phyloP scores from a whole-genome alignment of 345 rosid genomes.

The Clausena lansium region DNA sequence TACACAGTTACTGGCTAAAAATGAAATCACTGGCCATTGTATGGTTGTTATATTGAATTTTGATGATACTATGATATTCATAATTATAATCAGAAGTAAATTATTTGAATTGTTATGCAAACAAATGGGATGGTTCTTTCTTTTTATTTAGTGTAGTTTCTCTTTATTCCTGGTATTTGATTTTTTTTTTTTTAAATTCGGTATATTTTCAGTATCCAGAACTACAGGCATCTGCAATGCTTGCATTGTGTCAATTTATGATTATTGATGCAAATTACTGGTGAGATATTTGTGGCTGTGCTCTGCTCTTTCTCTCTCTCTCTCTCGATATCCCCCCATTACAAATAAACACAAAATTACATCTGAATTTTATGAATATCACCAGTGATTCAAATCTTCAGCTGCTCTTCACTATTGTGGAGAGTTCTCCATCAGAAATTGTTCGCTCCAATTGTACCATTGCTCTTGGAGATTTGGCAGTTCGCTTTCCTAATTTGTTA shows the following conservation, averaged over 20 bases:
- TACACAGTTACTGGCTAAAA: background rate
- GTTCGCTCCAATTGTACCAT: conserved; percentile 95
- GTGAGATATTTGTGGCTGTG: conserved; percentile 31
- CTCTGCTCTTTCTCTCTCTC: conserved; percentile 19
- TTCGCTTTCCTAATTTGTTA: conserved; percentile 89
- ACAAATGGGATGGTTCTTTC: background rate
- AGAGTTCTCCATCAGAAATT: conserved; percentile 84
- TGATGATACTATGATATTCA: background rate
- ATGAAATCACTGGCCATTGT: background rate
- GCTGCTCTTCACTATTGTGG: conserved; percentile 95
- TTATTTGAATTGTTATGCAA: background rate
- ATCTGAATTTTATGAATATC: conserved; percentile 30
- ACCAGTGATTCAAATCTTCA: conserved; percentile 89
- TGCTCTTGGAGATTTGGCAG: conserved; percentile 96
- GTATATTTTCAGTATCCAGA: conserved; percentile 60
- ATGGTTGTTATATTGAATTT: background rate
- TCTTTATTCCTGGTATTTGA: background rate
- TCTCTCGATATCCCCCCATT: background rate
- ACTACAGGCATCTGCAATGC: conserved; percentile 95
- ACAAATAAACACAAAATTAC: conserved; percentile 4
- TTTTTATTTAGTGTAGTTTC: background rate
- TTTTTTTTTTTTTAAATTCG: background rate
- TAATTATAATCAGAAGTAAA: background rate
- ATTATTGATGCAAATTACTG: conserved; percentile 86
- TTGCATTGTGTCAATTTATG: conserved; percentile 91